Evolutionary conservation across 306 rosid genomes (phyloP).

Genomic region (Vigna trinervia): DNA sequence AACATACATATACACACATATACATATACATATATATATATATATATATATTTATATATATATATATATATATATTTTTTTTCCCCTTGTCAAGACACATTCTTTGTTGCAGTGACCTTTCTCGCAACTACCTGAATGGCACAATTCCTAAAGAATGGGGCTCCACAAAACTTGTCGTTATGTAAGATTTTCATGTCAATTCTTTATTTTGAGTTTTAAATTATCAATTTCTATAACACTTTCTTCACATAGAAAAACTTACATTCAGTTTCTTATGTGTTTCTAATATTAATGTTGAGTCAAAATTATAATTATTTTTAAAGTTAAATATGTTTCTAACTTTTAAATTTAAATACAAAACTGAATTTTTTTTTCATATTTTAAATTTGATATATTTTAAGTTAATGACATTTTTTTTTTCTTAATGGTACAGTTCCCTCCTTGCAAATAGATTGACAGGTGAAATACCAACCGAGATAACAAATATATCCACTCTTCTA

Average conservation of each 20-base stretch:
- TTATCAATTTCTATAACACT: not conserved
- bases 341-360: too few relatives aligned
- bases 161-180: constrained; percentile 45
- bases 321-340: too few relatives aligned
- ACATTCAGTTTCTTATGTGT: not conserved
- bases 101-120: constrained; percentile 49
- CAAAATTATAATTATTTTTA: not conserved
- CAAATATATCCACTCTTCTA: constrained; percentile 63
- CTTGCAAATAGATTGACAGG: constrained; percentile 71
- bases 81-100: not conserved
- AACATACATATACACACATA: not conserved
- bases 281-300: not conserved
- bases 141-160: constrained; percentile 73
- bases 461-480: constrained; percentile 67
- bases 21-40: not conserved
- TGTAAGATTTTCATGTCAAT: constrained; percentile 45
- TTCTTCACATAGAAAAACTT: not conserved
- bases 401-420: not conserved
- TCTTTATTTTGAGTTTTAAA: not conserved
- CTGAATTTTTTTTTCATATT: too few relatives aligned
- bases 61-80: not conserved
- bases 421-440: constrained; percentile 56
- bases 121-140: constrained; percentile 67
- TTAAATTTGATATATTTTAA: too few relatives aligned
- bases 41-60: not conserved